Evolutionary conservation across 805 yeast genomes (phyloP), one percentile per base, ranked within the genome.

Genomic region (Starmerella cellae): DNA sequence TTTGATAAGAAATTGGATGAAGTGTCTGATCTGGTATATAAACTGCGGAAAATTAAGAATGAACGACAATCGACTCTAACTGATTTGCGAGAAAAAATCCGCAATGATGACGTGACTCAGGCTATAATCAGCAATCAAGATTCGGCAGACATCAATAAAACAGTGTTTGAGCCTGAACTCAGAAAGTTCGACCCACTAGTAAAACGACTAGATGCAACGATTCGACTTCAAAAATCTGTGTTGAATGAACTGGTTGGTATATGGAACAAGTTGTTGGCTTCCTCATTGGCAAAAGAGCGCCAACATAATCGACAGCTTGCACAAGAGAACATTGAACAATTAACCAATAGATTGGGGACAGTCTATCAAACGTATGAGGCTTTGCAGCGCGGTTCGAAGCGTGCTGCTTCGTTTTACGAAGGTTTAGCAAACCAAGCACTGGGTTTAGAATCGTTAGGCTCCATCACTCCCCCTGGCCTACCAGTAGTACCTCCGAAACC

Each of bases 21-120:
- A 19, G 65, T 83, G 3, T 82, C 78, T 43, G 66, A 70, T n/a
- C 58, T 69, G 16, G 63, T 79, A 35, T 73, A 72, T 37, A 78
- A 77, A 43, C 66, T 88, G 54, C 73, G 73, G 44, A 66, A 72
- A 35, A 57, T 84, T 44, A 75, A 75, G 52, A 64, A 70, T 26
- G 91, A 82, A 57, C 74, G 93, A 36, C 58, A 64, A 5, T 66
- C 74, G 30, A 68, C 79, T 2, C 64, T 82, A 28, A 68, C 68
- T 2, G 82, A 77, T 38, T 66, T 88, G 54, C 84, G 84, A 55
- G 69, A 66, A 5, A 71, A 72, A 37, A 76, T 82, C 27, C 91
- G 78, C 53, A 26, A 37, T 16, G 97, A 88, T 61, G 96, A 88
- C 56, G 83, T 85, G 38, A 79, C 94, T 0, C 77, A 79, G 41